Percentiles rank a stretch among this genome's conserved stretches.
phyloP scores from a whole-genome alignment of 1,284 basidiomycete species.

The Apiotrichum gamsii region DNA sequence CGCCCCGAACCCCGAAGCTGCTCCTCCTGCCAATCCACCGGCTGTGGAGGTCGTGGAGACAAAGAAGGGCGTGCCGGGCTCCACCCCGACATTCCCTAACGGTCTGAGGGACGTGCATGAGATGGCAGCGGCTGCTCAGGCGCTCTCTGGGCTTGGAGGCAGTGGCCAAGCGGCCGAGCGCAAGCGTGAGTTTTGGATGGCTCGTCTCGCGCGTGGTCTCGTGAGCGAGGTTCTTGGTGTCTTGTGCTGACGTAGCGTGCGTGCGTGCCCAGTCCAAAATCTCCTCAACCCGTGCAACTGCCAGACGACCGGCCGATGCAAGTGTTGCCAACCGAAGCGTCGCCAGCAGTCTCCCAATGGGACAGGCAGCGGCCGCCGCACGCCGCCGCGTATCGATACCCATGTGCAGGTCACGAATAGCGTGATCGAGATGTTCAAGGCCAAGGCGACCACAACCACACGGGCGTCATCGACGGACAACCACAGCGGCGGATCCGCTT shows the following conservation, averaged over 20 bases:
- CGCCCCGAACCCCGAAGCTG: not conserved
- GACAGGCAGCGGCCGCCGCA: not conserved
- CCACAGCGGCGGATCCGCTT: conserved; percentile 7
- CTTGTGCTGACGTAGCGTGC: too few relatives aligned
- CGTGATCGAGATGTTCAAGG: conserved; percentile 32
- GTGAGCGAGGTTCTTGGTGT: too few relatives aligned
- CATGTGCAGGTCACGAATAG: conserved; percentile 19
- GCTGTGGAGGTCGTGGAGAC: conserved; percentile 19
- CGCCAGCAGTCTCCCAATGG: not conserved
- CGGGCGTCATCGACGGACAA: not conserved
- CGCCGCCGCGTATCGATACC: not conserved
- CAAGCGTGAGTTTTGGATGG: conserved; percentile 27
- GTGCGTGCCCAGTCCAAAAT: conserved; percentile 22
- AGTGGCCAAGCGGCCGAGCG: conserved; percentile 28
- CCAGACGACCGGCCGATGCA: conserved; percentile 48
- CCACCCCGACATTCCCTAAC: conserved; percentile 43
- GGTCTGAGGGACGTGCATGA: conserved; percentile 48
- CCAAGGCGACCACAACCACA: conserved; percentile 22
- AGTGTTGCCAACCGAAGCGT: conserved; percentile 54
- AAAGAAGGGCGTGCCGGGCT: conserved; percentile 38
- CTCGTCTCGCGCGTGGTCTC: too few relatives aligned
- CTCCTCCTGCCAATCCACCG: conserved; percentile 2
- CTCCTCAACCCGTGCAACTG: conserved; percentile 49
- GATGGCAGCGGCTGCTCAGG: conserved; percentile 43
- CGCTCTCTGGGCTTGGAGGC: conserved; percentile 28